A percentile compares a stretch with the other conserved stretches of the same genome.
phyloP scores from a whole-genome alignment of 2,329 filamentous ascomycete species.

The Trichoderma sp. region DNA sequence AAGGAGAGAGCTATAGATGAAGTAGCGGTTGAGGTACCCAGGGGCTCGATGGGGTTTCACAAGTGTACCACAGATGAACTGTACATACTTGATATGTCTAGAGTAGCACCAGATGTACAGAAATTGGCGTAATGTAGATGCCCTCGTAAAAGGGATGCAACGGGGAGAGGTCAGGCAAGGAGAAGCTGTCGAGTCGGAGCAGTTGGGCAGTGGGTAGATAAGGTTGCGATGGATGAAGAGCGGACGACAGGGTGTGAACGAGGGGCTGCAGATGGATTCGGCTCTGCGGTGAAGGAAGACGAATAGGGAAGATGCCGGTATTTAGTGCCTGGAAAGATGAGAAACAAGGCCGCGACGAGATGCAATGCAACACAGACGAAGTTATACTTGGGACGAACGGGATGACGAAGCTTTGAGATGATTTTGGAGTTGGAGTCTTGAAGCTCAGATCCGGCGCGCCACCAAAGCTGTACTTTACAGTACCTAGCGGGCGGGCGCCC shows the following conservation, averaged over 20 bases:
- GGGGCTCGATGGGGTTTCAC: not conserved
- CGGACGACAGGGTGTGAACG: not conserved
- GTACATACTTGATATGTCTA: not conserved
- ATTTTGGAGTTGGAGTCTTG: not conserved
- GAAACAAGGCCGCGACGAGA: not conserved
- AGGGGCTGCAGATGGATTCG: not conserved
- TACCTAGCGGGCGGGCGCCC: not conserved
- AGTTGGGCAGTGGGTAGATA: not conserved
- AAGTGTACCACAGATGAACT: not conserved
- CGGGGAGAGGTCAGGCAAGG: not conserved
- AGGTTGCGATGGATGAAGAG: not conserved
- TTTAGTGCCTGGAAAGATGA: not conserved
- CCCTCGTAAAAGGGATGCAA: not conserved
- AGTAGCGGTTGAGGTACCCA: not conserved
- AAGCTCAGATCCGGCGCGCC: constrained; percentile 13
- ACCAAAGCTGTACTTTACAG: not conserved
- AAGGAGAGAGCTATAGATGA: not conserved
- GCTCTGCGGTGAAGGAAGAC: not conserved
- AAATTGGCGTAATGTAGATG: not conserved
- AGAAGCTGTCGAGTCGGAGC: not conserved
- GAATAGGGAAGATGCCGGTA: not conserved
- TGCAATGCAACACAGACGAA: constrained; percentile 1
- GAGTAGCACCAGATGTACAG: not conserved
- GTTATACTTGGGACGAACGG: not conserved
- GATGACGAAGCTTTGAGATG: constrained; percentile 10